phyloP scores from a whole-genome alignment of 805 yeast species.

The Candida schatavii region DNA sequence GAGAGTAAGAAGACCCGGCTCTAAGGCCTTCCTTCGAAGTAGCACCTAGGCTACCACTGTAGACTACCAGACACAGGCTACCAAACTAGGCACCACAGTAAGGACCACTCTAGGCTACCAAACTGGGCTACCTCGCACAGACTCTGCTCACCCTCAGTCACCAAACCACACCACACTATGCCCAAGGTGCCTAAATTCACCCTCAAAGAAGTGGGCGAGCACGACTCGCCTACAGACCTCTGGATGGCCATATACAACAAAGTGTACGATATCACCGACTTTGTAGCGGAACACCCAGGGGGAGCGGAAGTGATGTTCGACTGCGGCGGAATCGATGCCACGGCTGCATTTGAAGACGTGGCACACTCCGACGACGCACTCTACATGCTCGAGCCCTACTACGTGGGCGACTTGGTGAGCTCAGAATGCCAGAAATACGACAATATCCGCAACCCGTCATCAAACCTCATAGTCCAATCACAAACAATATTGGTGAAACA shows the following conservation, averaged over 20 bases:
- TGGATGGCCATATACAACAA: slow-evolving; percentile 85
- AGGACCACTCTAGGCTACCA: no score
- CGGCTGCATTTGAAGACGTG: slow-evolving; percentile 59
- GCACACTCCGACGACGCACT: slow-evolving; percentile 36
- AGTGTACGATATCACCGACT: slow-evolving; percentile 72
- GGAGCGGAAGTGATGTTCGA: slow-evolving; percentile 69
- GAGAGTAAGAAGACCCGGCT: no score
- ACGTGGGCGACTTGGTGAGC: slow-evolving; percentile 24
- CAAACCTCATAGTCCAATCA: not conserved
- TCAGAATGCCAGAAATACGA: slow-evolving; percentile 15
- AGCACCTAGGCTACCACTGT: no score
- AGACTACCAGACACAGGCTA: no score
- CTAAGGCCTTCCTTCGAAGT: no score
- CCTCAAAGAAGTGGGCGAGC: slow-evolving; percentile 59
- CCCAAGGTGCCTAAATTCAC: slow-evolving; percentile 8
- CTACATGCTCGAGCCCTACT: slow-evolving; percentile 27
- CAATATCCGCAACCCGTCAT: slow-evolving; percentile 10
- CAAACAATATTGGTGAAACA: not conserved
- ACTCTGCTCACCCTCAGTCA: no score
- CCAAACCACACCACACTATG: slow-evolving; percentile 2
- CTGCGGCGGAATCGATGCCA: slow-evolving; percentile 77
- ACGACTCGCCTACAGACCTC: slow-evolving; percentile 69
- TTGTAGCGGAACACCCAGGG: slow-evolving; percentile 78
- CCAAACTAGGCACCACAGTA: no score
- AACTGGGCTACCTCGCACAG: no score